phyloP scores from a whole-genome alignment of 2,329 filamentous ascomycete genomes.

The Aspergillus flavus region DNA sequence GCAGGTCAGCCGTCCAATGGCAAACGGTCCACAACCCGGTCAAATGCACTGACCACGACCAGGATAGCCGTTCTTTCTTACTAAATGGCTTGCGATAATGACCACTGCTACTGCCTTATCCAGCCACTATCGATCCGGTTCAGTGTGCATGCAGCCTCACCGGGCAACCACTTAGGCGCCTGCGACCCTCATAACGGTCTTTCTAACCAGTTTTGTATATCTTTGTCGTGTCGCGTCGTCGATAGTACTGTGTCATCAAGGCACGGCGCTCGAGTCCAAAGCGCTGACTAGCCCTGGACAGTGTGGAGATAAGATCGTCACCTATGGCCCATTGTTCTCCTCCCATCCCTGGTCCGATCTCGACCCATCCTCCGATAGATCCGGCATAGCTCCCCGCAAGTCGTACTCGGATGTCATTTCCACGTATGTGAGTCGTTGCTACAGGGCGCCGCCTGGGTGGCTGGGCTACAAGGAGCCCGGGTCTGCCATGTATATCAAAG shows the following conservation, averaged over 20 bases:
- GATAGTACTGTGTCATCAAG: not conserved
- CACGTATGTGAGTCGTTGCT: not conserved
- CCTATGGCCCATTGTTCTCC: not conserved
- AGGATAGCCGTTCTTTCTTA: not conserved
- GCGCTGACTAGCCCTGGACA: not conserved
- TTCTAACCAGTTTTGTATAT: not conserved
- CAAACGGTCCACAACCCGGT: not conserved
- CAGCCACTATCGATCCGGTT: conserved; percentile 3
- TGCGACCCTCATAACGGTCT: not conserved
- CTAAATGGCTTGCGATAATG: not conserved
- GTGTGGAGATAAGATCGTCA: not conserved
- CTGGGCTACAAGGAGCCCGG: not conserved
- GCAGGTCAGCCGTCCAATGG: not conserved
- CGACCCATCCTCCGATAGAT: not conserved
- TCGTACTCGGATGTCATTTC: not conserved
- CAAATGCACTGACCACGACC: not conserved
- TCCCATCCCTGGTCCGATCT: not conserved
- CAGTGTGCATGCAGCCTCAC: not conserved
- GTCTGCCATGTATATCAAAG: not conserved
- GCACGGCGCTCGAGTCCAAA: not conserved
- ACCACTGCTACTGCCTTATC: not conserved
- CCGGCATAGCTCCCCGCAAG: not conserved
- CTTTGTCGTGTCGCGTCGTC: not conserved
- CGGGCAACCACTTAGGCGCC: not conserved
- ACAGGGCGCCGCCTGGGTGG: not conserved